A percentile compares a stretch with the other conserved stretches of the same genome.
These are phyloP conservation scores for Ammopiptanthus mongolicus DNA, from an alignment of 306 rosid species.

Conservation along the genomic window DNA sequence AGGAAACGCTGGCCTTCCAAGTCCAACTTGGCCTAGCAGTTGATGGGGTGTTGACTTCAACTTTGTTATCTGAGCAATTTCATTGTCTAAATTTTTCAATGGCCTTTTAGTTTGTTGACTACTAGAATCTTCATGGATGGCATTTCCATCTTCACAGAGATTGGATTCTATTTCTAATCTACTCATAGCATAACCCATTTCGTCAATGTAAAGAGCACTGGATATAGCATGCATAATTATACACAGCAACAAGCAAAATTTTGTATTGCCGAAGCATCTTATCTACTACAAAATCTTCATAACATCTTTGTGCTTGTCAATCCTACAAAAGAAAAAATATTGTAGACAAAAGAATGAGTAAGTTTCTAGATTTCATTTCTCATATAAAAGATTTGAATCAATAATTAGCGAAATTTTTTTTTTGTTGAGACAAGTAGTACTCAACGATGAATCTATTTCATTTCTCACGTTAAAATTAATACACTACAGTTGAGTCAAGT, in stretches of 20 bases:
- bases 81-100: conserved; percentile 53
- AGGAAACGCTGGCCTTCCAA: conserved; percentile 47
- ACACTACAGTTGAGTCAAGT: conserved; percentile 1
- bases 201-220: conserved; percentile 27
- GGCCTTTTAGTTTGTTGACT: conserved; percentile 31
- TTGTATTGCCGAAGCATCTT: conserved; percentile 27
- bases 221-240: conserved; percentile 42
- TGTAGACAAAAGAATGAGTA: background rate
- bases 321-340: conserved; percentile 20
- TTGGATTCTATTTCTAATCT: conserved; percentile 56
- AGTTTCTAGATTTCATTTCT: background rate
- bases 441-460: conserved; percentile 11
- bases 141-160: conserved; percentile 31
- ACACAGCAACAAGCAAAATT: conserved; percentile 24
- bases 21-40: conserved; percentile 37
- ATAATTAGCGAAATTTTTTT: background rate
- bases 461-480: background rate
- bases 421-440: no score
- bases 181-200: conserved; percentile 90
- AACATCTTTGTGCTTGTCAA: conserved; percentile 16
- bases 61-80: conserved; percentile 69
- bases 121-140: conserved; percentile 30
- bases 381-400: background rate
- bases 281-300: conserved; percentile 33
- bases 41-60: conserved; percentile 67